Base-by-base conservation (phyloP, 2,329 filamentous ascomycete species). In the Zymoseptoria brevis region DNA sequence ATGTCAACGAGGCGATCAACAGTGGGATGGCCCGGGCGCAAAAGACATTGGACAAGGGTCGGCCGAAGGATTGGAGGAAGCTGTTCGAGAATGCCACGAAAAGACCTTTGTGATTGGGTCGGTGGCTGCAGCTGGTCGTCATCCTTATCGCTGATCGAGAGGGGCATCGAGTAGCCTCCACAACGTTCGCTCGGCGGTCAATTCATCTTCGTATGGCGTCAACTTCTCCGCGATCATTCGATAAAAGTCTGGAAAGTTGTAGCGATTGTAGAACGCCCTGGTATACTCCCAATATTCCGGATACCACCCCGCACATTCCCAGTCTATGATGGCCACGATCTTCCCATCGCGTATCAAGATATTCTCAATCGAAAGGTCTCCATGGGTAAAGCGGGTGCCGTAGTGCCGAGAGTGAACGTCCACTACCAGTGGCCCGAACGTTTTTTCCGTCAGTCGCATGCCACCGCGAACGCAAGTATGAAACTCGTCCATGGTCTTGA, bases 241-340 rank as follows among this genome's bases (percentile, higher is more conserved):
- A 24, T 51, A 24, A 8, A 51, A 51, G 19, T 51, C 50, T 2
- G 50, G 50, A 21, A 21, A 24, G 19, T 51, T 5, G 19, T 21
- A 21, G 4, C 19, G 22, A 24, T 51, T 51, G n/a, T 51, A 51
- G 50, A 19, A 19, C n/a, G 50, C 50, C 35, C 16, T 45, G 13
- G 35, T 45, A n/a, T 45, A 77, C 60, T 79, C 76, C 76, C 75
- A 80, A 65, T 77, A 80, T n/a, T 71, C 67, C 1, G 77, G 77
- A 64, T 76, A 80, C 76, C 75, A 81, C 1, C 77, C 77, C 21
- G 75, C 70, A 29, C 73, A 70, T 63, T 81, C 78, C 78, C 77
- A 81, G 60, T 75, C 76, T 52, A 76, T 62, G 60, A 82, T 78
- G 7, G 76, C 77, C 48, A 75, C 72, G 29, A 83, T 66, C 4